Conservation (phyloP, 345 rosid genomes). For the Rubroshorea leprosula region DNA sequence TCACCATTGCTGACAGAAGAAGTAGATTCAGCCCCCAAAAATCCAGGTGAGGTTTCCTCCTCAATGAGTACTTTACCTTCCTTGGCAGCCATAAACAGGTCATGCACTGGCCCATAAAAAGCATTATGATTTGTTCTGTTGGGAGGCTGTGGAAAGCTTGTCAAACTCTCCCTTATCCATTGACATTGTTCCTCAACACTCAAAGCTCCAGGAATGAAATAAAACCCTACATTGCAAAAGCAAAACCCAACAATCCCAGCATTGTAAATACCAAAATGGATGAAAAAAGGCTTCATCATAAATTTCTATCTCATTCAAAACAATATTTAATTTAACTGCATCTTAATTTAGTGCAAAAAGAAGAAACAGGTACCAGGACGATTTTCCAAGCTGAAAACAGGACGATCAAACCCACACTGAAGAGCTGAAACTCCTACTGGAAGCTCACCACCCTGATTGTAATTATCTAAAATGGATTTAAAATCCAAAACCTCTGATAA, state of each 20-base stretch:
- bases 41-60: slow-evolving; percentile 19
- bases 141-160: slow-evolving; percentile 72
- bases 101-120: slow-evolving; percentile 61
- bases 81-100: slow-evolving; percentile 54
- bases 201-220: slow-evolving; percentile 64
- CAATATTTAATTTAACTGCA: background rate
- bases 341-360: background rate
- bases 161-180: slow-evolving; percentile 79
- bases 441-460: slow-evolving; percentile 34
- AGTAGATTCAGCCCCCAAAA: slow-evolving; percentile 26
- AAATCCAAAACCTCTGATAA: slow-evolving; percentile 71
- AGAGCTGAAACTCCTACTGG: slow-evolving; percentile 41
- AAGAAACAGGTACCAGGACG: slow-evolving; percentile 47
- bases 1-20: slow-evolving; percentile 24
- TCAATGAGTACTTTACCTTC: slow-evolving; percentile 49
- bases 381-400: slow-evolving; percentile 56
- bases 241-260: background rate
- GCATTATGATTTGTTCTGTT: slow-evolving; percentile 91
- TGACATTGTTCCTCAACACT: slow-evolving; percentile 64
- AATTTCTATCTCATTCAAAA: background rate
- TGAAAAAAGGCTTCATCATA: background rate
- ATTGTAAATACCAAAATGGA: background rate
- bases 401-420: slow-evolving; percentile 26
- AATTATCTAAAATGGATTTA: slow-evolving; percentile 36
- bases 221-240: background rate